Base-by-base conservation (phyloP, 495 filamentous ascomycete genomes). In the Lophiotrema nucula region DNA sequence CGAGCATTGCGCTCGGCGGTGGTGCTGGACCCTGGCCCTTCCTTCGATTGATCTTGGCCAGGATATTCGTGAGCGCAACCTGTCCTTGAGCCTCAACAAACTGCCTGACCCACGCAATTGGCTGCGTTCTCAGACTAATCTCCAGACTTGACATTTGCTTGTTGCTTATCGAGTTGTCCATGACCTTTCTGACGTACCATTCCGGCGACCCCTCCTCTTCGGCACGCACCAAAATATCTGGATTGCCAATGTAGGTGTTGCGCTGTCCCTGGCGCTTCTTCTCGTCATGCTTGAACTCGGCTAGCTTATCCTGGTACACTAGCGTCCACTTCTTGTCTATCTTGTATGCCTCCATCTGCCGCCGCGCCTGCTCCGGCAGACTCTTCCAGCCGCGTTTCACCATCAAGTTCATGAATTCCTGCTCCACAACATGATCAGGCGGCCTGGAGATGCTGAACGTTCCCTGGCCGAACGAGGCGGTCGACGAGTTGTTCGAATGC, bases 51-150 rank as follows among this genome's bases (percentile, higher is more conserved):
- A 97, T 92, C 71, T 96, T 95, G 45, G 83, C 74, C 21, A 99
- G 82, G 11, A 96, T 87, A 70, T 95, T 99, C 22, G 93, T 97
- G 65, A 99, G 77, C 37, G 93, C 93, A 23, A 99, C 87, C 74
- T 96, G 92, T 55, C 93, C 93, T 73, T 99, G 93, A 38, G 95
- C 92, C 74, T 97, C 93, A 56, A 97, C 89, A 72, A 97, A 99
- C 18, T 86, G 83, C 74, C 87, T 91, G 50, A 99, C 95, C 93
- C 93, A 99, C 52, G 86, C 89, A 63, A 98, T 97, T 37, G 95
- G 93, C 68, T 98, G 95, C 27, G 95, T 97, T 57, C 93, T 80
- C 65, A 98, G 69, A 74, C 90, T 95, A 71, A 98, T 95, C 70
- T 90, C 90, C 64, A 98, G 74, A 75, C 89, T 95, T 43, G 87